phyloP scores from a whole-genome alignment of 164 flowering plant genomes.

The Houttuynia cordata region DNA sequence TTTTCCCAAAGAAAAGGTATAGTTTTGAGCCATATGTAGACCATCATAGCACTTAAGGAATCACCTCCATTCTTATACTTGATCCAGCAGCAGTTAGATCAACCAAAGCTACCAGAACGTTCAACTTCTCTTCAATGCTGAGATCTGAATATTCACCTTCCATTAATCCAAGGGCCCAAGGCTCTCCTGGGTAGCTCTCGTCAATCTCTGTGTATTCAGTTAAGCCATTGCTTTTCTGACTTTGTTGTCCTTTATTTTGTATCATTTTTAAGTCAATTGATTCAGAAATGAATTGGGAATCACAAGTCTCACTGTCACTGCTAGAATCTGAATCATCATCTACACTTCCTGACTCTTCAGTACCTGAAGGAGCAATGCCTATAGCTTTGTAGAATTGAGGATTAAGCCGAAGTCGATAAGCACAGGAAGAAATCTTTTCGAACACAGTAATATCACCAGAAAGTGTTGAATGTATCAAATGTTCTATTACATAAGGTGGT shows the following conservation, averaged over 20 bases:
- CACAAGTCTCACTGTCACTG: constrained; percentile 18
- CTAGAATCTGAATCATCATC: constrained; percentile 41
- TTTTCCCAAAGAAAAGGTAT: not conserved
- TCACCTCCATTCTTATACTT: constrained; percentile 63
- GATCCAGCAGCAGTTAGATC: constrained; percentile 67
- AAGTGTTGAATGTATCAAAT: constrained; percentile 50
- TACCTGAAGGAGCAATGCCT: constrained; percentile 35
- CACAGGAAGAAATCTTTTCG: constrained; percentile 72
- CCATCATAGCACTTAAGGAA: not conserved
- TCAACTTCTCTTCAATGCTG: constrained; percentile 83
- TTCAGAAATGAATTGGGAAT: constrained; percentile 40
- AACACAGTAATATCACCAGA: constrained; percentile 90
- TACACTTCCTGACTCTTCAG: constrained; percentile 65
- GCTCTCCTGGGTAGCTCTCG: constrained; percentile 83
- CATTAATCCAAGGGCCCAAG: constrained; percentile 76
- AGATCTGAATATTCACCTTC: constrained; percentile 91
- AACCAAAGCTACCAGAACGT: constrained; percentile 57
- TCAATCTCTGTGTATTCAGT: constrained; percentile 57
- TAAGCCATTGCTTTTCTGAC: constrained; percentile 19
- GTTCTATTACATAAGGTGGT: constrained; percentile 44
- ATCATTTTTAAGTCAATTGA: constrained; percentile 11
- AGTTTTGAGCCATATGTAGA: not conserved
- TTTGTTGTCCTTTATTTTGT: constrained; percentile 8
- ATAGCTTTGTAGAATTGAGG: constrained; percentile 19
- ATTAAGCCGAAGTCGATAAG: constrained; percentile 68